A percentile compares a stretch with the other conserved stretches of the same genome.
These are phyloP conservation scores for Fusarium globosum DNA, from an alignment of 2,329 filamentous ascomycete genomes.

Conservation along the genomic window DNA sequence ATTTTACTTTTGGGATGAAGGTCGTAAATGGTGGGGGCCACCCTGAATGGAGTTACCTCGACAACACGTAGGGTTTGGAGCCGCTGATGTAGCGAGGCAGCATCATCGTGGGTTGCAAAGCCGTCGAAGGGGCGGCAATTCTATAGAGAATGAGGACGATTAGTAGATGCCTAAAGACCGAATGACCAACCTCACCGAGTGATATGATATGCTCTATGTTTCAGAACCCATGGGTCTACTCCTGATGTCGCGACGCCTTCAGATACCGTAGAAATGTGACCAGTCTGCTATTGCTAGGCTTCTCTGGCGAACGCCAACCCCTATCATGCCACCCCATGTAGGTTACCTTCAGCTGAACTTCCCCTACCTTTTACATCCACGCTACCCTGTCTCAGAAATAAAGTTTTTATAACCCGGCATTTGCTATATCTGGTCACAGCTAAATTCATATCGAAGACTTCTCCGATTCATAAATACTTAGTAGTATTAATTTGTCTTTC, in stretches of 20 bases:
- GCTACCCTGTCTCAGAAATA: too few relatives aligned
- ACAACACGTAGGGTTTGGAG: neutral
- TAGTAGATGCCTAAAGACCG: neutral
- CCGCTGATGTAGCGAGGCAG: neutral
- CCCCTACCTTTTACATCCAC: too few relatives aligned
- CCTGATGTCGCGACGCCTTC: too few relatives aligned
- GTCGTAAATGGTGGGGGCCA: too few relatives aligned
- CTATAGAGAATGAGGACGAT: neutral
- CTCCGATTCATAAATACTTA: neutral
- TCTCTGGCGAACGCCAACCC: too few relatives aligned
- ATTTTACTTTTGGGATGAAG: too few relatives aligned
- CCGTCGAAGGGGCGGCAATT: neutral
- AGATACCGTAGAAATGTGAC: too few relatives aligned
- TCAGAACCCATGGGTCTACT: neutral
- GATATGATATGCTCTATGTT: slow-evolving; percentile 18
- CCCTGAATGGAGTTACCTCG: neutral
- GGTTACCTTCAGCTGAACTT: too few relatives aligned
- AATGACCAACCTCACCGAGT: slow-evolving; percentile 8
- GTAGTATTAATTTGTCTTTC: neutral
- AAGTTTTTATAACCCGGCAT: too few relatives aligned
- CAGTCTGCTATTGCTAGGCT: too few relatives aligned
- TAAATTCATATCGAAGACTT: neutral
- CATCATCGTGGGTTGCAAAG: neutral
- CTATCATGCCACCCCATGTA: too few relatives aligned
- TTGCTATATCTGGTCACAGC: neutral